A percentile compares a stretch with the other conserved stretches of the same genome.
phyloP scores from a whole-genome alignment of 2,329 filamentous ascomycete genomes.

The Fusarium pseudonygamai region DNA sequence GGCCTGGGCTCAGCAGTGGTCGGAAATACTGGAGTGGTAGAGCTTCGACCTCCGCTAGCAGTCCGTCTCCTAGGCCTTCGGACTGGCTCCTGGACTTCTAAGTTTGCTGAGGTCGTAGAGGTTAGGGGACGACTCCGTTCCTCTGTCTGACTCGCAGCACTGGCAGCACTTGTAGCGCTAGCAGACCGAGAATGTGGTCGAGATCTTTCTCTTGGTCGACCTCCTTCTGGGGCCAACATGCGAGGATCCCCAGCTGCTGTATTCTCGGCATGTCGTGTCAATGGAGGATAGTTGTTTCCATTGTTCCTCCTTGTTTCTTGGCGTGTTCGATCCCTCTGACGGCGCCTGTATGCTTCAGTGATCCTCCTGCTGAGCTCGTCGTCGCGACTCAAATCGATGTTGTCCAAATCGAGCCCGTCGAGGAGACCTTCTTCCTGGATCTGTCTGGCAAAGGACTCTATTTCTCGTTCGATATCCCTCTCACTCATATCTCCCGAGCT shows the following conservation, averaged over 20 bases:
- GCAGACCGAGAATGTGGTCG: conserved; percentile 58
- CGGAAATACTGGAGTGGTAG: conserved; percentile 58
- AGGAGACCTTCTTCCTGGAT: conserved; percentile 88
- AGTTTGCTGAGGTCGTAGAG: conserved; percentile 38
- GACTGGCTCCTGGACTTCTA: conserved; percentile 46
- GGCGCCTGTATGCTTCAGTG: conserved; percentile 83
- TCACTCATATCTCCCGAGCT: conserved; percentile 81
- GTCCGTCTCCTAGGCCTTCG: conserved; percentile 57
- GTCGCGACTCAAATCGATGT: conserved; percentile 83
- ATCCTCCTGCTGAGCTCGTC: conserved; percentile 92
- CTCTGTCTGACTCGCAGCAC: conserved; percentile 54
- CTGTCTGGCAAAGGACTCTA: conserved; percentile 88
- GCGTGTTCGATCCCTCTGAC: conserved; percentile 72
- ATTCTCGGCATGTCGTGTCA: conserved; percentile 46
- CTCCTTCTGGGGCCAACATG: conserved; percentile 41
- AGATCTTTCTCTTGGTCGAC: conserved; percentile 46
- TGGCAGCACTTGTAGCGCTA: conserved; percentile 54
- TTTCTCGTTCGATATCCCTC: conserved; percentile 84
- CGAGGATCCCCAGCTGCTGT: conserved; percentile 38
- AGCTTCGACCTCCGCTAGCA: conserved; percentile 64
- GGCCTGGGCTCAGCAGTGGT: conserved; percentile 57
- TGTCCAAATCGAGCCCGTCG: conserved; percentile 88
- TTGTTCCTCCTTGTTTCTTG: conserved; percentile 58
- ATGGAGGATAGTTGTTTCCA: conserved; percentile 47
- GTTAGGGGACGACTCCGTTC: conserved; percentile 62